phyloP scores from a whole-genome alignment of 176 grass and related monocot species.

The Leersia perrieri region DNA sequence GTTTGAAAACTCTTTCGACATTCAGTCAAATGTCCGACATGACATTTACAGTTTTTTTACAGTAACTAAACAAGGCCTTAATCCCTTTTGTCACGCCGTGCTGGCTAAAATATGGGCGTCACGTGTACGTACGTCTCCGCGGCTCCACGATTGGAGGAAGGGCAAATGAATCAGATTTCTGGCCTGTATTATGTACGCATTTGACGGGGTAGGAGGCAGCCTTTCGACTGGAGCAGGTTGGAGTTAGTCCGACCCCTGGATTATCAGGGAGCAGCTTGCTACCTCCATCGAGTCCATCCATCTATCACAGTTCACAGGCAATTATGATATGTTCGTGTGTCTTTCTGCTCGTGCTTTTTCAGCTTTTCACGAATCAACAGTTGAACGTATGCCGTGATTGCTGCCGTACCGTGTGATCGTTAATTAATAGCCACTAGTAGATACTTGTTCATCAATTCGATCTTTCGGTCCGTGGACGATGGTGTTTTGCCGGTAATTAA shows the following conservation, averaged over 20 bases:
- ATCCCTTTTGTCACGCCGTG: neutral
- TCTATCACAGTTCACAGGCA: neutral
- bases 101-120: neutral
- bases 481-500: neutral
- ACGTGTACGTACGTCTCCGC: neutral
- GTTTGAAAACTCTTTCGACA: no score
- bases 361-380: neutral
- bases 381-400: neutral
- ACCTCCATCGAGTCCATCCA: no score
- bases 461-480: neutral
- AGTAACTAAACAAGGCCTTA: no score
- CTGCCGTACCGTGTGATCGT: neutral
- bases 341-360: neutral
- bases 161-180: neutral
- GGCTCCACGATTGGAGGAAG: slow-evolving; percentile 26
- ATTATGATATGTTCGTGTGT: neutral
- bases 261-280: no score
- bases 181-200: neutral
- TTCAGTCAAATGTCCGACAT: no score
- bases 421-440: neutral
- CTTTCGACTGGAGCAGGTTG: neutral
- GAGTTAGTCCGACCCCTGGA: neutral
- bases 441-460: no score
- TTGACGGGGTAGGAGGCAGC: neutral
- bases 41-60: no score